Conservation (phyloP, 345 rosid species). For the Erodium maritimum region DNA sequence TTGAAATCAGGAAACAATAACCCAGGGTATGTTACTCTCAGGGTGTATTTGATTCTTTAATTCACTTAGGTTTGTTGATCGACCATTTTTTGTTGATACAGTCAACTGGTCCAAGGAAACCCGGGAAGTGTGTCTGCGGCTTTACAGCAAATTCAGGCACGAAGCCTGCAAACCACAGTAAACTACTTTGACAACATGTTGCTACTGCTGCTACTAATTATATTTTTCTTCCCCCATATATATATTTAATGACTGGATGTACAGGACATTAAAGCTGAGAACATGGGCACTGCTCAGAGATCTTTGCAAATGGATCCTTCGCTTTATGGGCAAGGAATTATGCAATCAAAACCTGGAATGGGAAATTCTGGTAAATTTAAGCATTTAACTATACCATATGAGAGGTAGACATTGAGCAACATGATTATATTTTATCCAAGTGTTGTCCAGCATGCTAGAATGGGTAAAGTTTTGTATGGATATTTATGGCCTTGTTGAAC, state of each 20-base stretch:
- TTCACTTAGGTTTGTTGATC: neutral
- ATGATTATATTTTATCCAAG: no score
- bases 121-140: constrained; percentile 36
- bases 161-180: constrained; percentile 26
- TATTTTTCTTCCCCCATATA: constrained; percentile 1
- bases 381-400: no score
- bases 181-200: constrained; percentile 11
- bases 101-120: constrained; percentile 45
- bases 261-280: constrained; percentile 48
- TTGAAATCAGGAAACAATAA: constrained; percentile 30
- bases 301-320: constrained; percentile 38
- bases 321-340: constrained; percentile 45
- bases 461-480: no score
- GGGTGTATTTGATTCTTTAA: neutral
- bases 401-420: no score
- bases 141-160: constrained; percentile 40
- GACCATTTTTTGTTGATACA: constrained; percentile 19
- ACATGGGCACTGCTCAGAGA: constrained; percentile 32
- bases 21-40: constrained; percentile 28
- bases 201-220: neutral
- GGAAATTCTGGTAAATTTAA: constrained; percentile 29
- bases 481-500: no score
- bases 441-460: no score
- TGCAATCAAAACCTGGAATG: constrained; percentile 44
- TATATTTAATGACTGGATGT: constrained; percentile 14